Evolutionary conservation across 495 filamentous ascomycete species (phyloP), one percentile per base, ranked within the genome.

Genomic region (Penicillium manginii): DNA sequence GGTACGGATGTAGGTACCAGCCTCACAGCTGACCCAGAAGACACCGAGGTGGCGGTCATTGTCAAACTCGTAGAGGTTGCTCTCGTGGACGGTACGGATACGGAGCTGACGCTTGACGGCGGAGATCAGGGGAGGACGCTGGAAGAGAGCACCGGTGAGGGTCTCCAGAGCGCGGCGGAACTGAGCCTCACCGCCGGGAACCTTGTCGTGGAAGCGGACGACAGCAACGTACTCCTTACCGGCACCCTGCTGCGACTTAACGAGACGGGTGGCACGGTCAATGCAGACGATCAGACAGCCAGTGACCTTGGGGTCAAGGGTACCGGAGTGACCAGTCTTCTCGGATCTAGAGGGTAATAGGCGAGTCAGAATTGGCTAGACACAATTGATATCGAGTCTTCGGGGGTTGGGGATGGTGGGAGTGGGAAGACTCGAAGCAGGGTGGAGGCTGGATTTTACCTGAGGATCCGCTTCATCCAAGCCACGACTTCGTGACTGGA

Each of bases 21-120:
- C 94, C 76, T 98, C 94, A 73, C 94, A 98, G 75, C 90, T 93
- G 57, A 98, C 96, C 94, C 94, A 97, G 84, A 98, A 98, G 32
- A 98, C 92, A 73, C 89, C 96, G n/a, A 98, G 84, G 69, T 97
- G 91, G 59, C 94, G 86, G 55, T 98, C 92, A 72, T 98, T 96
- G 76, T 98, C 94, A 69, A 97, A 98, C 77, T 98, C 93, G 65
- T 92, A 88, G 33, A 97, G 79, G 77, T 93, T 93, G 81, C 89
- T 92, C 78, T 97, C 90, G 75, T 97, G 88, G 67, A 98, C 96
- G 11, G 94, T 96, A 73, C 94, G 87, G 69, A 98, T 93, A 80
- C 94, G 93, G 51, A 98, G 84, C 78, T 97, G 92, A 72, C 94
- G 88, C 87, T 98, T 98, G 70, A 98, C 94, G 61, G 94, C 94